These are phyloP conservation scores for Brettanomyces custersianus DNA, from an alignment of 805 yeast genomes.

Conservation along the genomic window DNA sequence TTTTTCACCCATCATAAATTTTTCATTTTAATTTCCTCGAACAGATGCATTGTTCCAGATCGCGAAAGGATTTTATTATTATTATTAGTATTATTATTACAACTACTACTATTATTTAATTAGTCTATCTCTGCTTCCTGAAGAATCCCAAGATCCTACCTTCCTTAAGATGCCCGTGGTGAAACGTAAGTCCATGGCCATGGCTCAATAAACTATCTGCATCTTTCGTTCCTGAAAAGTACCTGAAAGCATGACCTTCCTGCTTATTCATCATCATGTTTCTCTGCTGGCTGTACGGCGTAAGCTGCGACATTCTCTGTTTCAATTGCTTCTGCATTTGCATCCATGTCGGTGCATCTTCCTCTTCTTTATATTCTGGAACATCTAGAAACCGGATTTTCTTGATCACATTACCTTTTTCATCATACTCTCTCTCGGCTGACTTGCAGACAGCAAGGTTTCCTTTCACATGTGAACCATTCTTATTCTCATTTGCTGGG, in stretches of 20 bases:
- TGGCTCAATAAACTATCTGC: background rate
- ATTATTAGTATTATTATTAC: no score
- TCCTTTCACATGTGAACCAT: no score
- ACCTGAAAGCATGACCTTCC: constrained; percentile 29
- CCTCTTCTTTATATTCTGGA: constrained; percentile 40
- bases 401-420: constrained; percentile 22
- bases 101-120: background rate
- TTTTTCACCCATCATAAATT: no score
- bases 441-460: constrained; percentile 15
- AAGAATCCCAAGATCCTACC: constrained; percentile 20
- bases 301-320: constrained; percentile 26
- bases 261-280: constrained; percentile 24
- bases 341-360: constrained; percentile 43
- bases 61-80: no score
- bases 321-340: constrained; percentile 26
- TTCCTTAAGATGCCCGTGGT: background rate
- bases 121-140: constrained; percentile 15
- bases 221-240: constrained; percentile 4
- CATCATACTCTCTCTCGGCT: constrained; percentile 8
- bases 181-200: background rate
- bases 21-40: no score
- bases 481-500: background rate
- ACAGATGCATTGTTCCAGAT: no score
- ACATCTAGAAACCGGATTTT: constrained; percentile 47
- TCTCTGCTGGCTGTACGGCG: constrained; percentile 23